phyloP scores from a whole-genome alignment of 2,329 filamentous ascomycete genomes.

The Helotiales sp. region DNA sequence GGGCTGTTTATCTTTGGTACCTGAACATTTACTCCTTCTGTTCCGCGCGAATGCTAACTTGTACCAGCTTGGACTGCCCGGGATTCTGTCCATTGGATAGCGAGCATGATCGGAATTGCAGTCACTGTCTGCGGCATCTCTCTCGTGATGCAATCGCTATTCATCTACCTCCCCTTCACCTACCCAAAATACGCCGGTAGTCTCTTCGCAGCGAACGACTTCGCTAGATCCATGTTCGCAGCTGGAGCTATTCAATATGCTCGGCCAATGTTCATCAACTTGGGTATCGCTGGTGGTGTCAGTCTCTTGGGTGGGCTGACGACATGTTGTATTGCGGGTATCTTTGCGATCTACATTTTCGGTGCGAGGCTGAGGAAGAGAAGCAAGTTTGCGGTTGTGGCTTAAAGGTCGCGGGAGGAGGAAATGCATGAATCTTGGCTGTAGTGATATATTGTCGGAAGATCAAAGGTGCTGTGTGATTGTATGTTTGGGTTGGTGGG shows the following conservation, averaged over 20 bases:
- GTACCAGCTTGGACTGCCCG: conserved; percentile 46
- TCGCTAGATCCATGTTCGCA: conserved; percentile 46
- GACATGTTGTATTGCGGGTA: neutral
- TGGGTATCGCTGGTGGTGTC: conserved; percentile 53
- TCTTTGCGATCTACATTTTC: neutral
- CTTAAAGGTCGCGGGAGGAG: neutral
- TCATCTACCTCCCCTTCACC: conserved; percentile 59
- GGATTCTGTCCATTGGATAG: conserved; percentile 59
- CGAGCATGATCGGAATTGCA: conserved; percentile 57
- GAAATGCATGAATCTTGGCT: neutral
- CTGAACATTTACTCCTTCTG: neutral
- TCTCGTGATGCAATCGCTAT: conserved; percentile 60
- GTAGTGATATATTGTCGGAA: neutral
- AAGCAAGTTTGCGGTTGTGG: neutral
- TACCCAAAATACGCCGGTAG: conserved; percentile 60
- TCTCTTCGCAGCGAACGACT: conserved; percentile 52
- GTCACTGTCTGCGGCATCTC: conserved; percentile 53
- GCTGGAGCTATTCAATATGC: conserved; percentile 62
- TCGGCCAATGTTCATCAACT: conserved; percentile 60
- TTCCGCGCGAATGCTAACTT: neutral
- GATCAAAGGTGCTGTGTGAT: no score
- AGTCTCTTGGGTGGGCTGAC: neutral
- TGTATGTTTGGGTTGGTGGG: no score
- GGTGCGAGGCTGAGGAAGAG: neutral
- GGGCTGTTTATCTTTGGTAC: conserved; percentile 61